Base-by-base conservation (phyloP, 257 asterid species). In the Fraxinus anomala region DNA sequence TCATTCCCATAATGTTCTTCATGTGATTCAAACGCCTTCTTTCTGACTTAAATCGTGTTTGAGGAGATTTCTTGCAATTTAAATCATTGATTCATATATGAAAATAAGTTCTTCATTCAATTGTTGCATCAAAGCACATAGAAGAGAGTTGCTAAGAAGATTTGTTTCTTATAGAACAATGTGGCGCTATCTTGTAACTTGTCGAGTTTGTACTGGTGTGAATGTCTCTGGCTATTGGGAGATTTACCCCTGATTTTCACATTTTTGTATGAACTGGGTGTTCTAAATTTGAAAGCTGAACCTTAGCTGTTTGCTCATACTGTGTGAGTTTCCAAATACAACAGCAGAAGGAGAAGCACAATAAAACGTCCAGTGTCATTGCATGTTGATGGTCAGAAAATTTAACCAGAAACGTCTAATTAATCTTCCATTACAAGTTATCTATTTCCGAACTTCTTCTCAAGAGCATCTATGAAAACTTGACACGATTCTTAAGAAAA, bases 151-250 rank as follows among this genome's bases (percentile, higher is more conserved):
- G 34, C 34, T 24, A 23, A 26, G 69, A 63, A 56, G 66, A 56
- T 56, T 56, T 56, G 66, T 7, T 56, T 56, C 34, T 63, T 63
- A 23, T 23, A 63, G 69, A 63, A 63, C 69, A 63, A 63, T 23
- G 17, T 63, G 31, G 17, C 16, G 13, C 69, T 63, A 63, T 63
- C 69, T 24, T 63, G 69, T 23, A 63, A 63, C 34, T 63, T 19
- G 17, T 8, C 21, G 2, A 9, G 17, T 24, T 63, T 63, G 69
- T 23, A 11, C 33, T 21, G 7, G 34, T 24, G 28, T 56, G 66
- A 56, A 56, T n/a, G 26, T 56, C 30, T 63, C 34, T 63, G 10
- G 8, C 69, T 63, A 8, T 9, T 4, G 19, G 68, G 17, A 24
- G 30, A 21, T 63, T 24, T 26, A 63, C 12, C 9, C 33, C 34